Evolutionary conservation across 805 yeast genomes (phyloP), one percentile per base, ranked within the genome.

Genomic region (Wickerhamomyces tratensis): DNA sequence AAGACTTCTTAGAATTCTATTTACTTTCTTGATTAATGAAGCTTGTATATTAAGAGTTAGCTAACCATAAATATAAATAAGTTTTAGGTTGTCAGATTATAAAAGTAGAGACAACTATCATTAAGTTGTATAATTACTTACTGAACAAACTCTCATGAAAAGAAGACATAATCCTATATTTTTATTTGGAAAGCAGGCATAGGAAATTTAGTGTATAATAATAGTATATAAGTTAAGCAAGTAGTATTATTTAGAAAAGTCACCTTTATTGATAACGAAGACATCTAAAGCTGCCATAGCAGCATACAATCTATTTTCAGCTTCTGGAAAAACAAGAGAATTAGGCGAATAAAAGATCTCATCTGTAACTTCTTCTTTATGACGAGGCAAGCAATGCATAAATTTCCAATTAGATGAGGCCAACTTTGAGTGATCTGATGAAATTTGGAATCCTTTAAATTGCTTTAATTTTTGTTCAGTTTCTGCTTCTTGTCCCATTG

Each of bases 331-430:
- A 4, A 93, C 98, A 43, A 93, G 65, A 3, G 96, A 86, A 52
- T 77, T 74, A 33, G 79, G 78, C 42, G 88, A 69, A 66, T 91
- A 91, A 59, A 93, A 93, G 2, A 93, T 93, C 38, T 84, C 95
- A 61, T 93, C 98, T 35, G 79, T 74, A 34, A 93, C 98, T 64
- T 93, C 98, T 62, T 89, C 96, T 27, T 77, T 74, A 54, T 93
- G 96, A 65, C 98, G 82, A 49, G 98, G 98, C 52, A 93, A 71
- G 64, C 98, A 93, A 62, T 93, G 98, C 98, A 93, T 89, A 65
- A 93, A 93, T 61, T 79, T 86, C 85, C 91, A 91, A 43, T 72
- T 71, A 37, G 84, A 82, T 37, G 74, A 75, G 6, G 86, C 85
- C 12, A 66, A 56, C 11, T 55, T 43, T 26, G 84, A 75, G 67